These are phyloP conservation scores for Fagus sylvatica DNA, from an alignment of 306 rosid species.

Conservation along the genomic window DNA sequence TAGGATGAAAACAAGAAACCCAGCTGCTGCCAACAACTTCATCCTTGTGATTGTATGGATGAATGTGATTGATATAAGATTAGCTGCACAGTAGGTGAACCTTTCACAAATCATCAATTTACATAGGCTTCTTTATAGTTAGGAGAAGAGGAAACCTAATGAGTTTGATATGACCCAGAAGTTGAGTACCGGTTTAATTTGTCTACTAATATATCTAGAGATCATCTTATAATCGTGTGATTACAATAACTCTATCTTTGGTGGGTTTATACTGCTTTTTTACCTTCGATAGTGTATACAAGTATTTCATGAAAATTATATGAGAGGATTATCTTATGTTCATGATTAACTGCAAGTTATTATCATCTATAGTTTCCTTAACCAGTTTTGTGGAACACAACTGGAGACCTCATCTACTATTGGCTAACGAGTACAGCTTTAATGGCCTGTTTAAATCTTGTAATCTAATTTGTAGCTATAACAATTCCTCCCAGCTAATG, in stretches of 20 bases:
- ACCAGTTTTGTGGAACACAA: too few species aligned
- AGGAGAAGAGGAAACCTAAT: constrained; percentile 29
- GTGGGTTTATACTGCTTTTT: neutral
- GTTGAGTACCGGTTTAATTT: neutral
- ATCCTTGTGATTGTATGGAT: constrained; percentile 15
- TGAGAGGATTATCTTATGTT: constrained; percentile 13
- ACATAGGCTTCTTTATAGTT: constrained; percentile 24
- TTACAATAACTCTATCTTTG: constrained; percentile 5
- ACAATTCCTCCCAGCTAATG: too few species aligned
- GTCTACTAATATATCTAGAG: neutral
- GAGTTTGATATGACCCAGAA: neutral
- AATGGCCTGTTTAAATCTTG: too few species aligned
- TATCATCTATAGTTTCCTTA: too few species aligned
- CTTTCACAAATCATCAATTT: constrained; percentile 16
- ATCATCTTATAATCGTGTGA: constrained; percentile 5
- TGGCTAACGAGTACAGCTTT: too few species aligned
- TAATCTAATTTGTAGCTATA: too few species aligned
- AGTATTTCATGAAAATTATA: constrained; percentile 27
- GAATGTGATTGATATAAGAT: neutral
- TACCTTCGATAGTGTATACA: neutral
- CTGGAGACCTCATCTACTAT: too few species aligned
- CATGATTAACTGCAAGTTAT: too few species aligned
- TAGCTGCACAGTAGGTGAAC: constrained; percentile 26
- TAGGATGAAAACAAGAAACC: constrained; percentile 37
- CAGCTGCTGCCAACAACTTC: constrained; percentile 42